phyloP scores from a whole-genome alignment of 176 grass and related monocot genomes.

The Lolium multiflorum region DNA sequence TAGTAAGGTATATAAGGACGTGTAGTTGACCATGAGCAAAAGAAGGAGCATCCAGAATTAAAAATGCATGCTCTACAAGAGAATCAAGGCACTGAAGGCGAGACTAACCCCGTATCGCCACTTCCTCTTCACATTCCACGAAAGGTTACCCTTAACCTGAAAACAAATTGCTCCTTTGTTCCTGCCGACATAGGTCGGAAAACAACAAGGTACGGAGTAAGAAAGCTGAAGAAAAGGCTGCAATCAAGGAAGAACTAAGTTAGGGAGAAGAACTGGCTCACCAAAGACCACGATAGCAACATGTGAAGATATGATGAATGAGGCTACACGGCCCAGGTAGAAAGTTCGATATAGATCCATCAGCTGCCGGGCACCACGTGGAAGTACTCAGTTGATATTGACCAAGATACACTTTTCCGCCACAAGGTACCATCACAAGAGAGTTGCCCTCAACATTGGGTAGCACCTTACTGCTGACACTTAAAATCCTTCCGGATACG shows the following conservation, averaged over 20 bases:
- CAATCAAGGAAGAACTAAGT: too few species aligned
- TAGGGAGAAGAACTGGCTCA: too few species aligned
- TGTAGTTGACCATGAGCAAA: too few species aligned
- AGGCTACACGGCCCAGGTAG: background rate
- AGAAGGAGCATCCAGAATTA: too few species aligned
- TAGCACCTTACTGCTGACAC: background rate
- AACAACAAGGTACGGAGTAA: too few species aligned
- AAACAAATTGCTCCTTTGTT: background rate
- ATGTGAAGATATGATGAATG: constrained; percentile 38
- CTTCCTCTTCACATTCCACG: background rate
- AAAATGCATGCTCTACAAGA: too few species aligned
- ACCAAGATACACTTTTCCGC: background rate
- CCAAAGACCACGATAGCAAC: constrained; percentile 5
- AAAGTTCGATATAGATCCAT: background rate
- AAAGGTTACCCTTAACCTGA: background rate
- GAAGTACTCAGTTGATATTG: background rate
- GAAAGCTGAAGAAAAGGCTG: too few species aligned
- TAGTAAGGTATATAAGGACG: too few species aligned
- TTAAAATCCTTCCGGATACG: background rate
- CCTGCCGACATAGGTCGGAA: background rate
- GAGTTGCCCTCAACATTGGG: background rate
- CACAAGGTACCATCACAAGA: background rate
- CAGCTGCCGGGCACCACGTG: background rate
- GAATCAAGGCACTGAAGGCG: too few species aligned
- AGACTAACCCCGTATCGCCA: background rate